Evolutionary conservation across 2,329 filamentous ascomycete species (phyloP), one percentile per base, ranked within the genome.

Genomic region (Xylaria sp.): DNA sequence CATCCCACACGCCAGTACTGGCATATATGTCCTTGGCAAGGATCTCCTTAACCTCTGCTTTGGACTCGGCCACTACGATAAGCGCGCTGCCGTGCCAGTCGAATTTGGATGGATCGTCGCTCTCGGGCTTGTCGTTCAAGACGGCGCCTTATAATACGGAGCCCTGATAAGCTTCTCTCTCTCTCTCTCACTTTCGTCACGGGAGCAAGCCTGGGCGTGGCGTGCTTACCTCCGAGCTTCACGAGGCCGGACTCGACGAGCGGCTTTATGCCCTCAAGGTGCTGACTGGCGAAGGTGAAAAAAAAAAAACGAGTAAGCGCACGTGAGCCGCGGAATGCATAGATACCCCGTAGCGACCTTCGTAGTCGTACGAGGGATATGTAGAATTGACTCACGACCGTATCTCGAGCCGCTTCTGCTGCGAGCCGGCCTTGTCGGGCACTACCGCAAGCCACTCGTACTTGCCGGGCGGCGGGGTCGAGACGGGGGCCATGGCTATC

Each of bases 61-160:
- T 84, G 7, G 80, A 86, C 57, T 84, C 81, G 7, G 89, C 91
- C 24, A 82, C 71, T 38, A 84, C 76, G 22, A 95, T 77, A 66
- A 94, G 75, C 17, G 86, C 83, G 69, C 87, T 91, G 39, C 91
- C 91, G 59, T 84, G 83, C 74, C 94, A 91, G 68, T 88, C 85
- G 44, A 61, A 81, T 18, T 80, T 82, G 4, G 75, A 72, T 8
- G 78, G 70, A 47, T 81, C 74, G 20, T 87, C 79, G 53, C 88
- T 83, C 5, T 82, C 77, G 29, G 89, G 87, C 34, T 88, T 78
- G 7, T 84, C 79, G 39, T 88, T 81, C 7, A 93, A 75, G 48
- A 88, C 76, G 19, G 87, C 89, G 39, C 89, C 89, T 69, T 48
- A 20, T 34, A 38, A n/a, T n/a, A n/a, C n/a, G n/a, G 19, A n/a